A percentile compares a stretch with the other conserved stretches of the same genome.
Conservation (phyloP, 352 stramenopile species). For the Pythium apleroticum region DNA sequence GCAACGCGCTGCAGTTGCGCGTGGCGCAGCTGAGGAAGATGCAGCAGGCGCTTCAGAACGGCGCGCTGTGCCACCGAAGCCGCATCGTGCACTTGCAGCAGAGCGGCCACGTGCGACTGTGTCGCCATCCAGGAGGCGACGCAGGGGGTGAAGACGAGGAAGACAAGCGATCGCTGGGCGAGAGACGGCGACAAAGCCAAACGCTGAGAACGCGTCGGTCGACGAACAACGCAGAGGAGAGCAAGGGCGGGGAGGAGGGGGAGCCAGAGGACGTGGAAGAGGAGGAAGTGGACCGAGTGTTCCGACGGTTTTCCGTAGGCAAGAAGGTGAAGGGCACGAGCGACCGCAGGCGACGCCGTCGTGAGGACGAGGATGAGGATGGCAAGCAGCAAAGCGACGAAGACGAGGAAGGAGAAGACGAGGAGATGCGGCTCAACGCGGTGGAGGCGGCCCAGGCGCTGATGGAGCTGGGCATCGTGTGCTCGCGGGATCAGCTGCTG, state of each 20-base stretch:
- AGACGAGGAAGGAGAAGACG: slow-evolving; percentile 25
- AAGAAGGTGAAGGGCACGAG: slow-evolving; percentile 3
- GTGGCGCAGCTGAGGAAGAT: slow-evolving; percentile 20
- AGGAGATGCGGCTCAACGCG: slow-evolving; percentile 17
- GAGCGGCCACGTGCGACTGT: slow-evolving; percentile 68
- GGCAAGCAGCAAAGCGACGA: slow-evolving; percentile 37
- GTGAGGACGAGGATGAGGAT: slow-evolving; percentile 22
- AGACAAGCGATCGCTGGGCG: neutral
- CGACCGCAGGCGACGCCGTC: neutral
- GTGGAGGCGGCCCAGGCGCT: slow-evolving; percentile 66
- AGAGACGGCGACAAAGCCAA: slow-evolving; percentile 8
- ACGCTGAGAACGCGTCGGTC: neutral
- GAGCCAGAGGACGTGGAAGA: slow-evolving; percentile 19
- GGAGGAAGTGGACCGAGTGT: slow-evolving; percentile 12
- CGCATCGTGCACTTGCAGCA: slow-evolving; percentile 74
- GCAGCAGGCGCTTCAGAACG: slow-evolving; percentile 35
- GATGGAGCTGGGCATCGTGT: slow-evolving; percentile 63
- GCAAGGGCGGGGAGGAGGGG: slow-evolving; percentile 5
- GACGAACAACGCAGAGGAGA: slow-evolving; percentile 10
- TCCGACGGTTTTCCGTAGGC: slow-evolving; percentile 24
- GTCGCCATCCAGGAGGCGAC: slow-evolving; percentile 21
- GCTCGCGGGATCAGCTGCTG: slow-evolving; percentile 60
- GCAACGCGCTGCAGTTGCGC: slow-evolving; percentile 28
- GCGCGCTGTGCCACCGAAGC: slow-evolving; percentile 50
- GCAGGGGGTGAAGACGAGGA: neutral